phyloP scores from a whole-genome alignment of 495 filamentous ascomycete species.

The Penicillium egyptiacum region DNA sequence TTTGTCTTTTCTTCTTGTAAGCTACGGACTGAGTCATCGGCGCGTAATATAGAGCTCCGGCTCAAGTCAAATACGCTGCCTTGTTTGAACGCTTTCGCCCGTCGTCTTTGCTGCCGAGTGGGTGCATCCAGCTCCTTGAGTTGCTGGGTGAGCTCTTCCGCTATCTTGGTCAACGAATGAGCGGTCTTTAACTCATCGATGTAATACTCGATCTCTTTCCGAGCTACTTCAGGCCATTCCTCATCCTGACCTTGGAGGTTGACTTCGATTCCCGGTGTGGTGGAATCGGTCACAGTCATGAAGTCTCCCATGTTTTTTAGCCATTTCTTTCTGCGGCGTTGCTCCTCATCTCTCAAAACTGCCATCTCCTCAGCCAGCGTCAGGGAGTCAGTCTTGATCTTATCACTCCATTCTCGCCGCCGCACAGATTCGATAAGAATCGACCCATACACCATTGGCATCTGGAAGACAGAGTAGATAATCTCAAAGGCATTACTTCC shows the following conservation, averaged over 20 bases:
- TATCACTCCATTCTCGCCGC: constrained; percentile 86
- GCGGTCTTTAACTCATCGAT: constrained; percentile 50
- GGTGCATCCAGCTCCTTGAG: constrained; percentile 63
- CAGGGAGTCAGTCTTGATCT: constrained; percentile 79
- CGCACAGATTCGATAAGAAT: constrained; percentile 81
- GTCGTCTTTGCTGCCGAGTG: constrained; percentile 71
- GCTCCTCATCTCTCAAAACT: constrained; percentile 84
- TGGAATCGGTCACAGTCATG: constrained; percentile 58
- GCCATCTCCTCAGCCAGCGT: constrained; percentile 90
- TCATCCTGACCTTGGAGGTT: constrained; percentile 79
- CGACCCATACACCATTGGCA: constrained; percentile 87
- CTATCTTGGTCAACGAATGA: constrained; percentile 38
- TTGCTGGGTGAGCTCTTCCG: constrained; percentile 65
- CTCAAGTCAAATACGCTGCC: constrained; percentile 88
- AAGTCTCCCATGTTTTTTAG: constrained; percentile 69
- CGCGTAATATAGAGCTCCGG: constrained; percentile 74
- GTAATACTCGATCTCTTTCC: constrained; percentile 58
- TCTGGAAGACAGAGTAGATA: constrained; percentile 69
- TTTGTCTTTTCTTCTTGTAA: constrained; percentile 77
- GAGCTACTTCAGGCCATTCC: constrained; percentile 66
- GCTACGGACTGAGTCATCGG: constrained; percentile 73
- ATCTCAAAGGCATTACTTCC: constrained; percentile 72
- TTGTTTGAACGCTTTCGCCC: constrained; percentile 90
- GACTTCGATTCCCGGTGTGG: constrained; percentile 77
- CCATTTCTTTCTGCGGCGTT: constrained; percentile 86